Percentiles rank a stretch among this genome's conserved stretches.
Evolutionary conservation across 495 filamentous ascomycete species (phyloP).

Genomic region (Tuber indicum): DNA sequence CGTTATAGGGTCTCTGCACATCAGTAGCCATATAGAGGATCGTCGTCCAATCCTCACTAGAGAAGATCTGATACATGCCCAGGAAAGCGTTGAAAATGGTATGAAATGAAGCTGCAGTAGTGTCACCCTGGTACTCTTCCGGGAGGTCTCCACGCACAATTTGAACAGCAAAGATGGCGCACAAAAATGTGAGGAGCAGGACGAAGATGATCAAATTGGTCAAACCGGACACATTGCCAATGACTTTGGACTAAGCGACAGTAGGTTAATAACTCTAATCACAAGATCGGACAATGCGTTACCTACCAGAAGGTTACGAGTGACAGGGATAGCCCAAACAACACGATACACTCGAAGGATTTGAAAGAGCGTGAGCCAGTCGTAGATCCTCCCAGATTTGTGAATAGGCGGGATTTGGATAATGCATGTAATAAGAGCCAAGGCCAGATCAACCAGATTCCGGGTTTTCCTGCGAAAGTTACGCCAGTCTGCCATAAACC

Average conservation of each 20-base stretch:
- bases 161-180: constrained; percentile 87
- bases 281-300: neutral
- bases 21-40: constrained; percentile 77
- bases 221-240: constrained; percentile 87
- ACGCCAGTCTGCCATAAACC: constrained; percentile 72
- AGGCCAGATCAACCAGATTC: constrained; percentile 71
- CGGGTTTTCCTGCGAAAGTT: constrained; percentile 62
- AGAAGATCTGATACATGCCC: constrained; percentile 98
- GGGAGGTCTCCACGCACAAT: constrained; percentile 85
- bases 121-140: constrained; percentile 51
- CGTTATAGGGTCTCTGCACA: constrained; percentile 55
- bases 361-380: constrained; percentile 89
- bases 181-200: constrained; percentile 88
- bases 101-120: constrained; percentile 66
- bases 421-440: constrained; percentile 72
- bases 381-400: constrained; percentile 68
- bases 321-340: constrained; percentile 81
- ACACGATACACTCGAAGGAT: constrained; percentile 88
- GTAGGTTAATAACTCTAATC: constrained; percentile 15
- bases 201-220: constrained; percentile 93
- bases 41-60: constrained; percentile 90
- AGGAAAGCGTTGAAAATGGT: constrained; percentile 93
- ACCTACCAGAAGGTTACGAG: constrained; percentile 67
- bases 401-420: constrained; percentile 82
- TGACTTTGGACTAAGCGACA: constrained; percentile 53